These are phyloP conservation scores for Staphylotrichum longicolle DNA, from an alignment of 495 filamentous ascomycete species.

Conservation along the genomic window DNA sequence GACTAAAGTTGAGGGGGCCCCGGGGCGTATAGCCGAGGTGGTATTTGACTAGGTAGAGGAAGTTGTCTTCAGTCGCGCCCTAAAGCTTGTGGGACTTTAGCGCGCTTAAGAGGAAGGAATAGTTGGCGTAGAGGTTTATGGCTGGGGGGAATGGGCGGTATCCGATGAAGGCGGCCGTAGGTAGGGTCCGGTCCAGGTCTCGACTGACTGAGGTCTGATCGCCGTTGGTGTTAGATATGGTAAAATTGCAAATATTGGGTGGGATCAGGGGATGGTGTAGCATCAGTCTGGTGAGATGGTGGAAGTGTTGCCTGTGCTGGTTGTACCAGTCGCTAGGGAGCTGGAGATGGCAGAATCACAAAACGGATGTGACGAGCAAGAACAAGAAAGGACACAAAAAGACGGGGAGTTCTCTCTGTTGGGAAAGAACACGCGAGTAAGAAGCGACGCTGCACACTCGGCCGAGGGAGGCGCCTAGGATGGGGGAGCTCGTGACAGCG, in stretches of 20 bases:
- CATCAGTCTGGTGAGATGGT: too few species aligned
- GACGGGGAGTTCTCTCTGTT: too few species aligned
- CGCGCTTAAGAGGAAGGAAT: neutral
- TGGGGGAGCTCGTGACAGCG: too few species aligned
- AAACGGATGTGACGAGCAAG: too few species aligned
- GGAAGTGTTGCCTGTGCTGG: too few species aligned
- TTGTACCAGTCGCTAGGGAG: too few species aligned
- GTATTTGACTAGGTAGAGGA: conserved; percentile 14
- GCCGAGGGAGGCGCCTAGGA: too few species aligned
- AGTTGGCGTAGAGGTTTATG: conserved; percentile 21
- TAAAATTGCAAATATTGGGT: neutral
- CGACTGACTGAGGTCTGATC: neutral
- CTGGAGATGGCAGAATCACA: too few species aligned
- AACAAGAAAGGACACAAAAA: too few species aligned
- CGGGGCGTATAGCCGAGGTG: conserved; percentile 16
- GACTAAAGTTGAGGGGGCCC: conserved; percentile 18
- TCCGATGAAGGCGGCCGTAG: conserved; percentile 7
- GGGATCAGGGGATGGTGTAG: too few species aligned
- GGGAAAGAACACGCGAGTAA: too few species aligned
- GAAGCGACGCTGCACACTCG: too few species aligned
- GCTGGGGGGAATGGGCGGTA: conserved; percentile 18
- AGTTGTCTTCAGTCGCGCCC: conserved; percentile 6
- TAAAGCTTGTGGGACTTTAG: conserved; percentile 16
- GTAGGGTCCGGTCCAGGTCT: neutral
- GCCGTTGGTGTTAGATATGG: neutral